Conservation (phyloP, 345 rosid species). For the Brassica juncea region DNA sequence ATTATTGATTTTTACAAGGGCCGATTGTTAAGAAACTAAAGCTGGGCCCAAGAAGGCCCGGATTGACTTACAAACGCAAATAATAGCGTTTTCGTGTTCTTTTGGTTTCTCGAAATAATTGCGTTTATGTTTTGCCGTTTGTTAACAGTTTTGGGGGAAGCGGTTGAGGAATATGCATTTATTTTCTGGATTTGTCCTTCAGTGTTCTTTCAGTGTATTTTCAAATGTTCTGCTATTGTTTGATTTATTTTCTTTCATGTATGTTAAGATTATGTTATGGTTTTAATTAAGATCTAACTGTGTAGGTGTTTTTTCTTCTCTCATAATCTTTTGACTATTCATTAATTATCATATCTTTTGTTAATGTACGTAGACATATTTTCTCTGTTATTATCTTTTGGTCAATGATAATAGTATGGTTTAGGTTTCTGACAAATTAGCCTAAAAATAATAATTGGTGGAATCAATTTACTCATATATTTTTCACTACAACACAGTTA, state of each 20-base stretch:
- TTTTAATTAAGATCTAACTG: neutral
- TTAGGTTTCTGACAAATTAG: neutral
- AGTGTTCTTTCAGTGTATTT: neutral
- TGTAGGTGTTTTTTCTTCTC: neutral
- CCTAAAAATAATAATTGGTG: neutral
- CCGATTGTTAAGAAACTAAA: neutral
- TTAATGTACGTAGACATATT: neutral
- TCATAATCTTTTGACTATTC: neutral
- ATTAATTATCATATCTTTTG: neutral
- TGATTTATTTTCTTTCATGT: neutral
- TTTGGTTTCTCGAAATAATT: neutral
- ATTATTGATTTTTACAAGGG: neutral
- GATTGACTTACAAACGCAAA: neutral
- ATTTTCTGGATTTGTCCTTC: neutral
- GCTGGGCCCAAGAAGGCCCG: slow-evolving; percentile 3
- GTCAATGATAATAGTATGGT: neutral
- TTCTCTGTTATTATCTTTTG: neutral
- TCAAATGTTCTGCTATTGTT: neutral
- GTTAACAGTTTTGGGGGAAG: neutral
- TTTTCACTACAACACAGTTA: neutral
- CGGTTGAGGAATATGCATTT: neutral
- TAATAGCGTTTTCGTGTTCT: neutral
- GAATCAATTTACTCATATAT: neutral
- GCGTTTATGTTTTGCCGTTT: neutral
- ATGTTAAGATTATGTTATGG: neutral